phyloP scores from a whole-genome alignment of 305 asterid genomes.

The Fraxinus velutina region DNA sequence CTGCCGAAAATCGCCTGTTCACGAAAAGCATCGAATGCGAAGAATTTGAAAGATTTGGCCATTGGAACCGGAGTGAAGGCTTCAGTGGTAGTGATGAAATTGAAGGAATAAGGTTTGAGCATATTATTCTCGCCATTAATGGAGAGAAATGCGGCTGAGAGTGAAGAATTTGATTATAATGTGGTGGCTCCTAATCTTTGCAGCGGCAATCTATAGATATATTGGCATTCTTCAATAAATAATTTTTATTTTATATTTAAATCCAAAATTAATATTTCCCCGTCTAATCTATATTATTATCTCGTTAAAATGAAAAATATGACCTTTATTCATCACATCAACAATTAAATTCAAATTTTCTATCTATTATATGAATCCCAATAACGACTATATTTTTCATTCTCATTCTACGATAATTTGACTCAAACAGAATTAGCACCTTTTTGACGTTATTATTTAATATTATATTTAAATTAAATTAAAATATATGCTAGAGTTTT shows the following conservation, averaged over 20 bases:
- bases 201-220: neutral
- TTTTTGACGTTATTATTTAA: too few species aligned
- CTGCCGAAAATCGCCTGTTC: conserved; percentile 59
- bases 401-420: too few species aligned
- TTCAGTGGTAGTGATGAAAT: conserved; percentile 45
- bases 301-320: too few species aligned
- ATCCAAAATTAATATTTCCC: too few species aligned
- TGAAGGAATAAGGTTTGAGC: conserved; percentile 64
- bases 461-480: too few species aligned
- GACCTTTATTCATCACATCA: too few species aligned
- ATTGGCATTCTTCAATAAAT: neutral
- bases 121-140: conserved; percentile 62
- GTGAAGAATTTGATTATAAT: conserved; percentile 18
- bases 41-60: conserved; percentile 40
- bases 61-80: conserved; percentile 40
- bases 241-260: too few species aligned
- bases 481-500: neutral
- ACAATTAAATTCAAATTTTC: too few species aligned
- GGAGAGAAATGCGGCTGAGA: neutral
- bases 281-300: too few species aligned
- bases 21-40: conserved; percentile 33
- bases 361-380: too few species aligned
- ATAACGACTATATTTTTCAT: too few species aligned
- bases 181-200: conserved; percentile 21
- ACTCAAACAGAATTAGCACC: too few species aligned